Conservation (phyloP, 306 rosid genomes). For the Gillenia trifoliata region DNA sequence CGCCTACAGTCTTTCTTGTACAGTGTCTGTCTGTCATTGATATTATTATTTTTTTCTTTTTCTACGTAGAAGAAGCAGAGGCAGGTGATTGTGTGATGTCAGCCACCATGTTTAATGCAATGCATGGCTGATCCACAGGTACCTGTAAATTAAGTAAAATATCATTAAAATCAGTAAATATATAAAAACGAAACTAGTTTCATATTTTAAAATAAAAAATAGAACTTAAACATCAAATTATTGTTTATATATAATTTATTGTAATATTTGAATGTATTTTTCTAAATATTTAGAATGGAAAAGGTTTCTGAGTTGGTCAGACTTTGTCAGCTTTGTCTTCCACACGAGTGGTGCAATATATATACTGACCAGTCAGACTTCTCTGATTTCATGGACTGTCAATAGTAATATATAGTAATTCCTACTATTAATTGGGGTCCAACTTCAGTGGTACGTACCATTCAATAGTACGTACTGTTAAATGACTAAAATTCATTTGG, state of each 20-base stretch:
- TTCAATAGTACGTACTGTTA: no score
- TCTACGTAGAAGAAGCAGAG: neutral
- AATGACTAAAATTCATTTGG: no score
- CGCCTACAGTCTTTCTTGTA: neutral
- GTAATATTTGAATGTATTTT: neutral
- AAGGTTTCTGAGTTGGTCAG: neutral
- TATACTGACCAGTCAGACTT: neutral
- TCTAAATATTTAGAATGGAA: neutral
- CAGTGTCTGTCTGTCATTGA: neutral
- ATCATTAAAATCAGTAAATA: neutral
- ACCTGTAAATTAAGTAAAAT: constrained; percentile 37
- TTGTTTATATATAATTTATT: neutral
- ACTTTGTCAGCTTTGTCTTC: neutral
- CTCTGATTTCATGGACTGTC: neutral
- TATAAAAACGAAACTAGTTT: no score
- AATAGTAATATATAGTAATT: neutral
- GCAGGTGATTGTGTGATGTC: constrained; percentile 72
- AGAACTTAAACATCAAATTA: neutral
- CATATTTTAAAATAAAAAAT: no score
- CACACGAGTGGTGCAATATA: neutral
- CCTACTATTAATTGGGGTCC: no score
- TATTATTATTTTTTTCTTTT: neutral
- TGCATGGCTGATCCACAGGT: constrained; percentile 79
- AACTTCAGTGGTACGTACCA: no score
- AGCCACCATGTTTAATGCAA: constrained; percentile 64